Evolutionary conservation across 2,329 filamentous ascomycete genomes (phyloP).

Genomic region (Cladosporium sp.): DNA sequence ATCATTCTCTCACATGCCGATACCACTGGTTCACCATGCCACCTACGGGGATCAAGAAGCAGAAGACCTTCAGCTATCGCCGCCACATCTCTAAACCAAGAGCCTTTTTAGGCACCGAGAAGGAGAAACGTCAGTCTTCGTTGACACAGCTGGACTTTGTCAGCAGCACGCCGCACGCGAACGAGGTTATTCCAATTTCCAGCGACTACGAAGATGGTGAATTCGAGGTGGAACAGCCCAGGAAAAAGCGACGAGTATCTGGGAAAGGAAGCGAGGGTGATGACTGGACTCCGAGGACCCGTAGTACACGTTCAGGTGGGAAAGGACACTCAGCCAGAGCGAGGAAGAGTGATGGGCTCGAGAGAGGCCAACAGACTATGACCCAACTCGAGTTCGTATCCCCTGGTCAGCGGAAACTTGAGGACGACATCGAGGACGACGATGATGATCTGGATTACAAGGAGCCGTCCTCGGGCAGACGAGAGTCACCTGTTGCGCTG

Average conservation of each 20-base stretch:
- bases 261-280: neutral
- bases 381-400: slow-evolving; percentile 18
- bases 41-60: slow-evolving; percentile 11
- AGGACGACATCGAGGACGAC: slow-evolving; percentile 3
- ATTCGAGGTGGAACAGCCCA: slow-evolving; percentile 11
- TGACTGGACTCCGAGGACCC: slow-evolving; percentile 8
- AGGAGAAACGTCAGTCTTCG: slow-evolving; percentile 18
- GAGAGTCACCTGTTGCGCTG: neutral
- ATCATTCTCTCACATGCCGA: neutral
- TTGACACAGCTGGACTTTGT: slow-evolving; percentile 21
- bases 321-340: neutral
- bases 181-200: neutral
- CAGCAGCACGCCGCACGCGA: slow-evolving; percentile 13
- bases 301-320: neutral
- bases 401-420: neutral
- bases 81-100: slow-evolving; percentile 15
- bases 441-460: neutral
- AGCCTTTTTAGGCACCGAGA: slow-evolving; percentile 5
- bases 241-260: slow-evolving; percentile 13
- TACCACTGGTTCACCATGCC: neutral
- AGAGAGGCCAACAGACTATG: slow-evolving; percentile 21
- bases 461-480: neutral
- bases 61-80: slow-evolving; percentile 12
- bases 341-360: neutral
- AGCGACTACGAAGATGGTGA: slow-evolving; percentile 4